These are phyloP conservation scores for Pseudogymnoascus sp. DNA, from an alignment of 2,329 filamentous ascomycete species.

Conservation along the genomic window DNA sequence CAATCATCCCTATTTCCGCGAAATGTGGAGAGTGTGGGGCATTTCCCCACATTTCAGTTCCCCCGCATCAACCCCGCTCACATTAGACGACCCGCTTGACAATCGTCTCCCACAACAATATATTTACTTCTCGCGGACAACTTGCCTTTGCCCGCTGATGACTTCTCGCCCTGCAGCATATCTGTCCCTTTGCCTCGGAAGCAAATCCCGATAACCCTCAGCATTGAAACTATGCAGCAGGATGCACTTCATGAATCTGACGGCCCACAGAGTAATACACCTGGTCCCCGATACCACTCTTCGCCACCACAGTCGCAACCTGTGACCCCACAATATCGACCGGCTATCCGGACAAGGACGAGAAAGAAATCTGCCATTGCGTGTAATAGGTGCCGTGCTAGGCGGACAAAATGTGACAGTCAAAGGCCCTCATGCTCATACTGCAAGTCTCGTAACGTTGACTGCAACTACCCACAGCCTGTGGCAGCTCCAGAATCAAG, in stretches of 20 bases:
- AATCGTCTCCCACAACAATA: not conserved
- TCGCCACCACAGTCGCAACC: not conserved
- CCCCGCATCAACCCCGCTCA: not conserved
- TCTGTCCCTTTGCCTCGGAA: not conserved
- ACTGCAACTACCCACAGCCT: not conserved
- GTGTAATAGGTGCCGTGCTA: constrained; percentile 16
- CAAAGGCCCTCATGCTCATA: constrained; percentile 15
- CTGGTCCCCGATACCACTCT: not conserved
- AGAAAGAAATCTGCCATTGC: constrained; percentile 14
- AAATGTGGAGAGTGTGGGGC: not conserved
- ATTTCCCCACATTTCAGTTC: not conserved
- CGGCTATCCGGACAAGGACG: not conserved
- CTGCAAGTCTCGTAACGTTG: constrained; percentile 10
- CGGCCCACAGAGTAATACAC: not conserved
- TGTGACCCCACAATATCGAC: not conserved
- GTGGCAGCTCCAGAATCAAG: not conserved
- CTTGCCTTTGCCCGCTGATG: not conserved
- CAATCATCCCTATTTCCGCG: not conserved
- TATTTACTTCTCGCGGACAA: not conserved
- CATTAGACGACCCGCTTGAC: not conserved
- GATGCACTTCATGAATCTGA: not conserved
- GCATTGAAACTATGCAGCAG: not conserved
- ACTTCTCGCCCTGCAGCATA: not conserved
- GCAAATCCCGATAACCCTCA: not conserved
- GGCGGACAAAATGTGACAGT: constrained; percentile 20